A percentile compares a stretch with the other conserved stretches of the same genome.
phyloP scores from a whole-genome alignment of 176 grass and related monocot species.

The Tillandsia leiboldiana region DNA sequence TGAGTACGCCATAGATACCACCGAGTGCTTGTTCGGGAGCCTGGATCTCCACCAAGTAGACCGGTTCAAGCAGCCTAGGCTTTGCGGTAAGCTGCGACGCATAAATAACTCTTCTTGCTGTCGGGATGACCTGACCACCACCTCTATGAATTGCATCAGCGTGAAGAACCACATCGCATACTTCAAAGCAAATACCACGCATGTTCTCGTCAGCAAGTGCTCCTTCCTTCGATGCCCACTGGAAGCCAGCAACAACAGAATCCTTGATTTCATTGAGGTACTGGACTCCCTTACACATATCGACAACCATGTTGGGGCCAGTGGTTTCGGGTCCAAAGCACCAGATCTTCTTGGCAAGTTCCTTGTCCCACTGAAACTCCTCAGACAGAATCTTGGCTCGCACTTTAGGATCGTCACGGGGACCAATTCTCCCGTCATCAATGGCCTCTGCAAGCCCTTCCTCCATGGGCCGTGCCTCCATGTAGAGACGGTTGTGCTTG shows the following conservation, averaged over 20 bases:
- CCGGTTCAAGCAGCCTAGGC: slow-evolving; percentile 27
- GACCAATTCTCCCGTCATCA: slow-evolving; percentile 2
- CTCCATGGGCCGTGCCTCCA: background rate
- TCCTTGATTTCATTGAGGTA: slow-evolving; percentile 16
- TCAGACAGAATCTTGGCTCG: background rate
- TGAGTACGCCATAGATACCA: slow-evolving; percentile 28
- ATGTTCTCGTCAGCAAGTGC: slow-evolving; percentile 8
- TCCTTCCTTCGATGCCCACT: slow-evolving; percentile 13
- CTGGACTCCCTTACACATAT: slow-evolving; percentile 1
- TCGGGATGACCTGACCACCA: slow-evolving; percentile 31
- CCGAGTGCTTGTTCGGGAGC: slow-evolving; percentile 27
- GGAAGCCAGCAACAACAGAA: slow-evolving; percentile 6
- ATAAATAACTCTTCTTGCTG: slow-evolving; percentile 30
- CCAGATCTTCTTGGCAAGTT: slow-evolving; percentile 14
- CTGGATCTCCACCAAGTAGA: slow-evolving; percentile 36
- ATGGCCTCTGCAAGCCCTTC: background rate
- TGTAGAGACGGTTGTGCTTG: slow-evolving; percentile 1
- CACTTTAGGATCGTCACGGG: background rate
- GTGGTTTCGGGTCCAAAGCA: slow-evolving; percentile 7
- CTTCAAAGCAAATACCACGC: slow-evolving; percentile 10
- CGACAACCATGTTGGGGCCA: background rate
- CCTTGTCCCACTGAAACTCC: slow-evolving; percentile 10
- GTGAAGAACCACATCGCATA: slow-evolving; percentile 12
- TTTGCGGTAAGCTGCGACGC: slow-evolving; percentile 30
- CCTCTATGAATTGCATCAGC: slow-evolving; percentile 35